Evolutionary conservation across 1,139 yeast species (phyloP).

Genomic region (Blastobotrys capitulatus): DNA sequence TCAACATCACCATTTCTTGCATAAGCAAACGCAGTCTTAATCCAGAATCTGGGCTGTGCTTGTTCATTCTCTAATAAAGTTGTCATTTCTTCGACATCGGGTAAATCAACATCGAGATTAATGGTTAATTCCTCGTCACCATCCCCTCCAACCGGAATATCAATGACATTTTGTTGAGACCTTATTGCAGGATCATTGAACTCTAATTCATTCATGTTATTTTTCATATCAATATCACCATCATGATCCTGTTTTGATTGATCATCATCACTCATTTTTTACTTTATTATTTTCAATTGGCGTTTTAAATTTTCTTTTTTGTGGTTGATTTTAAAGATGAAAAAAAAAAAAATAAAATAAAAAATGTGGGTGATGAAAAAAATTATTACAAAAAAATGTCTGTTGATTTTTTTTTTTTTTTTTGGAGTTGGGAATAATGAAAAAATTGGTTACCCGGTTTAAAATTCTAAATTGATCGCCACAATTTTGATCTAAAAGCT

Average conservation of each 20-base stretch:
- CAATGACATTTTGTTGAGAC: constrained; percentile 29
- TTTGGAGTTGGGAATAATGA: neutral
- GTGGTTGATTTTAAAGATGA: neutral
- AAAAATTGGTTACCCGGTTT: constrained; percentile 1
- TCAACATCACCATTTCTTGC: constrained; percentile 52
- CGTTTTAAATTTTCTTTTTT: neutral
- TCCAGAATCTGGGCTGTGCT: constrained; percentile 75
- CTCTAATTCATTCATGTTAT: neutral
- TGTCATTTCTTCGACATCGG: constrained; percentile 81
- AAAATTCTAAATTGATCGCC: too few relatives aligned
- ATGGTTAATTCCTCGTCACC: constrained; percentile 36
- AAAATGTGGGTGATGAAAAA: neutral
- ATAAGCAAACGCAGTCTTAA: constrained; percentile 76
- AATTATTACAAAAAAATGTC: neutral
- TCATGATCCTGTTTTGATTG: neutral
- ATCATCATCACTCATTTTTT: constrained; percentile 4
- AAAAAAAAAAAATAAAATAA: neutral
- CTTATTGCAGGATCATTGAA: constrained; percentile 2
- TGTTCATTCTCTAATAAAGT: constrained; percentile 72
- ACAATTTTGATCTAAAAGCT: too few relatives aligned
- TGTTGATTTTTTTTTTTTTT: neutral
- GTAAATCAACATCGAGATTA: constrained; percentile 59
- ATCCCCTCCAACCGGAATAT: constrained; percentile 36
- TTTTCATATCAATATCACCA: constrained; percentile 15
- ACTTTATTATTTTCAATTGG: neutral